Evolutionary conservation across 371 early-diverging fungal species (phyloP).

Genomic region (Paraphysoderma sedebokerense): DNA sequence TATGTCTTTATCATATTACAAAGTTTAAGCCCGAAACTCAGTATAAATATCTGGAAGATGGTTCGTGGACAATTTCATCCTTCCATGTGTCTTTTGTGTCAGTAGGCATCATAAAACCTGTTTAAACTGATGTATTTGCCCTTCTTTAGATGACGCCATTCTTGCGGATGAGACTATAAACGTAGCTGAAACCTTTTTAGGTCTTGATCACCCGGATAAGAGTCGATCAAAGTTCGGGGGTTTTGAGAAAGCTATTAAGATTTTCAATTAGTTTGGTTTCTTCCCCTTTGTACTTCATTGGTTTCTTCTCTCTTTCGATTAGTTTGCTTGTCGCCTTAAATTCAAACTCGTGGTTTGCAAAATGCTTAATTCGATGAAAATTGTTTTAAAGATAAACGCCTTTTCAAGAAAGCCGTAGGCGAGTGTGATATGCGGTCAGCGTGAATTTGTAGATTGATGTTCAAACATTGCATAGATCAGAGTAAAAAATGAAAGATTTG

Average conservation of each 20-base stretch:
- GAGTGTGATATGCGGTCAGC: too few species aligned
- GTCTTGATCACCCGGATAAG: not conserved
- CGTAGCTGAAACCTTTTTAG: not conserved
- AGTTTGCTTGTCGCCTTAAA: too few species aligned
- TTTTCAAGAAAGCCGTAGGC: too few species aligned
- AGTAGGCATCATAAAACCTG: conserved; percentile 6
- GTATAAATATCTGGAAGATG: not conserved
- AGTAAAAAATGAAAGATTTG: too few species aligned
- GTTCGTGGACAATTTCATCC: not conserved
- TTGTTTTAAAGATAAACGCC: too few species aligned
- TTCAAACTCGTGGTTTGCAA: too few species aligned
- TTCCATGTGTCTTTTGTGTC: conserved; percentile 5
- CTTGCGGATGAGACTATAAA: not conserved
- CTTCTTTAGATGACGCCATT: not conserved
- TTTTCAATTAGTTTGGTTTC: not conserved
- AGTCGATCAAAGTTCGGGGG: not conserved
- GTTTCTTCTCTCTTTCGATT: too few species aligned
- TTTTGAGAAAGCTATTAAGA: not conserved
- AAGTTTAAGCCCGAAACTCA: not conserved
- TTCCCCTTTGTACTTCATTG: too few species aligned
- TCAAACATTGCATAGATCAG: too few species aligned
- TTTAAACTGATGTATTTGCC: conserved; percentile 13
- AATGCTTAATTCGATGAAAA: too few species aligned
- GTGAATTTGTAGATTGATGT: too few species aligned
- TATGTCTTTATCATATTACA: conserved; percentile 24